Percentiles rank a stretch among this genome's conserved stretches.
These are phyloP conservation scores for Paecilomyces dactylethromorphus DNA, from an alignment of 2,329 filamentous ascomycete species.

Conservation along the genomic window DNA sequence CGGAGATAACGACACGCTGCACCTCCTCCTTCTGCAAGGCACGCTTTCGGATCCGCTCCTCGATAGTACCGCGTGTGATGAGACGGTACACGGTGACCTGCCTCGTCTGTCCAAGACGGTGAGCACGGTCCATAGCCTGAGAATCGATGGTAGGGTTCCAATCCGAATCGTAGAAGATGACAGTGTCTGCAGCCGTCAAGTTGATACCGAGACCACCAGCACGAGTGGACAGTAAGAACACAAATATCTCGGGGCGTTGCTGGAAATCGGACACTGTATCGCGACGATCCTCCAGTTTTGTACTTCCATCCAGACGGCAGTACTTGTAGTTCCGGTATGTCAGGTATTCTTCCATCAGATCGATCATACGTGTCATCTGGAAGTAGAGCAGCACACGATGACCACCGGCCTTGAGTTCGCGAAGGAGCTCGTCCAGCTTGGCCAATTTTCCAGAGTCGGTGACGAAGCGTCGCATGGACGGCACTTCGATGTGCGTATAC, in stretches of 20 bases:
- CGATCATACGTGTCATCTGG: constrained; percentile 99
- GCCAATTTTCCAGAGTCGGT: constrained; percentile 96
- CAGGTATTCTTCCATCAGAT: constrained; percentile 97
- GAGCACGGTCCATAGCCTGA: constrained; percentile 97
- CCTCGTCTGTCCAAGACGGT: constrained; percentile 90
- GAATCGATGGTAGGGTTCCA: constrained; percentile 99
- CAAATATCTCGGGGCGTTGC: constrained; percentile 86
- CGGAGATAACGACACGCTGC: constrained; percentile 91
- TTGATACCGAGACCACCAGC: constrained; percentile 98
- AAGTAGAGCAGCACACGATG: constrained; percentile 97
- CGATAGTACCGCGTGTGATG: constrained; percentile 93
- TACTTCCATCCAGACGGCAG: constrained; percentile 90
- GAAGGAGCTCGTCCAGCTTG: constrained; percentile 78
- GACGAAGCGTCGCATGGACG: constrained; percentile 95
- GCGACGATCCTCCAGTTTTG: constrained; percentile 91
- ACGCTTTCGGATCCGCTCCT: constrained; percentile 94
- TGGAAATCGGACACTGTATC: constrained; percentile 98
- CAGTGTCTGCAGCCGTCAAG: constrained; percentile 88
- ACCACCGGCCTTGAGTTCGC: constrained; percentile 81
- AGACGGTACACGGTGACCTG: constrained; percentile 97
- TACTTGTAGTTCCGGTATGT: constrained; percentile 99
- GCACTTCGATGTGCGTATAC: constrained; percentile 86
- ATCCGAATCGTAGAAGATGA: constrained; percentile 99
- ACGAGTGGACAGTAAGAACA: constrained; percentile 92
- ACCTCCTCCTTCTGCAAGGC: constrained; percentile 98